Evolutionary conservation across 148 eudicot genomes (phyloP).

Genomic region (Arbutus unedo): DNA sequence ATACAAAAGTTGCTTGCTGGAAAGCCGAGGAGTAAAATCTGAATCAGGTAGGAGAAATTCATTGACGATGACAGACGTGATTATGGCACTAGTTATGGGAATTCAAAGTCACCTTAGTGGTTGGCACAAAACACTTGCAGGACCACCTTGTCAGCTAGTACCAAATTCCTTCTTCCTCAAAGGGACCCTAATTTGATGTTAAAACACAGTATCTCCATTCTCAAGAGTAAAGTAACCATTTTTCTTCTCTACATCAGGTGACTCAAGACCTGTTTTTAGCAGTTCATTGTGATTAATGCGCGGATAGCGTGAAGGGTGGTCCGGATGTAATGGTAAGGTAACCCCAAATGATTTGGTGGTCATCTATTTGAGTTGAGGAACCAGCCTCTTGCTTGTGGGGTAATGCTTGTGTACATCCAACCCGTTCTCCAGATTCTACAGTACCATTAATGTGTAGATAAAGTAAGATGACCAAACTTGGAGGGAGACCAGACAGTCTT

Average conservation of each 20-base stretch:
- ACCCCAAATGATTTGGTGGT: too few relatives aligned
- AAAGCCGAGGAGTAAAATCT: neutral
- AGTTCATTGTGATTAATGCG: neutral
- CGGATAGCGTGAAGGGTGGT: too few relatives aligned
- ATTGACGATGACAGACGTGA: conserved; percentile 17
- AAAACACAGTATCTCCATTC: neutral
- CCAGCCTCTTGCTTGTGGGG: too few relatives aligned
- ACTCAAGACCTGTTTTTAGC: neutral
- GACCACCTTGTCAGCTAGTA: neutral
- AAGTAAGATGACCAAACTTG: neutral
- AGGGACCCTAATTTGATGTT: conserved; percentile 14
- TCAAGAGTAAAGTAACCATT: too few relatives aligned
- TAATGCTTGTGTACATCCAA: too few relatives aligned
- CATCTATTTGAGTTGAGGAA: too few relatives aligned
- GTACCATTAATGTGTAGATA: neutral
- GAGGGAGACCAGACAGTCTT: too few relatives aligned
- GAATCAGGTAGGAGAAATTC: neutral
- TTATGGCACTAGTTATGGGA: conserved; percentile 9
- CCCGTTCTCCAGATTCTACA: too few relatives aligned
- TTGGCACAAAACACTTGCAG: conserved; percentile 14
- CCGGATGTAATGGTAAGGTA: too few relatives aligned
- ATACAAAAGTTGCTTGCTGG: neutral
- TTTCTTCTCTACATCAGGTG: too few relatives aligned
- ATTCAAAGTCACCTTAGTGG: conserved; percentile 7
- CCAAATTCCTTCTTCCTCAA: neutral